Evolutionary conservation across 2,329 filamentous ascomycete species (phyloP).

Genomic region (Ophiosphaerella herpotricha): DNA sequence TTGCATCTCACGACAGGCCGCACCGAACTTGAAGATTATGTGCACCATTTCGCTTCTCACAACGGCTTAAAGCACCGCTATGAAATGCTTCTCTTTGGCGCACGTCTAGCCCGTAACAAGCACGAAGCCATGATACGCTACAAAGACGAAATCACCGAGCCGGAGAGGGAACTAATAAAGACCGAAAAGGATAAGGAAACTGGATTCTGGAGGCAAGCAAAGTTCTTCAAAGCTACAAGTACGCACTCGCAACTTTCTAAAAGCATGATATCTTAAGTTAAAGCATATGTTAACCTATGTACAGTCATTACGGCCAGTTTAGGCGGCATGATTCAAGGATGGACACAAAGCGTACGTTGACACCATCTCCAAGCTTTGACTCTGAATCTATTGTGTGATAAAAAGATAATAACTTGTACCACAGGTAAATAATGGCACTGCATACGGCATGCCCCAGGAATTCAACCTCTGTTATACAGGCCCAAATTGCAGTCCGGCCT

Average conservation of each 20-base stretch:
- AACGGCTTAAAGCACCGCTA: constrained; percentile 18
- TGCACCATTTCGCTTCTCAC: constrained; percentile 16
- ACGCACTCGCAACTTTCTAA: not conserved
- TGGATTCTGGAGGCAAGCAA: constrained; percentile 28
- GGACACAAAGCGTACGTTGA: constrained; percentile 17
- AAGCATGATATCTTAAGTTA: too few species aligned
- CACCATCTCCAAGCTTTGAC: too few species aligned
- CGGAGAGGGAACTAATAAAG: constrained; percentile 14
- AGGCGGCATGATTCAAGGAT: constrained; percentile 25
- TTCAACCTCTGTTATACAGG: constrained; percentile 14
- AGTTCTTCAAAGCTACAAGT: constrained; percentile 25
- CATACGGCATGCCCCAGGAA: constrained; percentile 21
- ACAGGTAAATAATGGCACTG: constrained; percentile 21
- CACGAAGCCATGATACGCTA: constrained; percentile 22
- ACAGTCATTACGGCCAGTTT: constrained; percentile 23
- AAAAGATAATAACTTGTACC: too few species aligned
- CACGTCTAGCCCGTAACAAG: constrained; percentile 26
- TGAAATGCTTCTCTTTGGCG: constrained; percentile 23
- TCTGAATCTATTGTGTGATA: too few species aligned
- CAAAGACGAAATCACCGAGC: constrained; percentile 17
- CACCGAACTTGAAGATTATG: constrained; percentile 27
- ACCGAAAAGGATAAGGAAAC: constrained; percentile 15
- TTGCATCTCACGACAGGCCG: constrained; percentile 5
- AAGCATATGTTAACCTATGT: not conserved
- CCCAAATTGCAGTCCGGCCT: constrained; percentile 2